Conservation (phyloP, 257 asterid genomes). For the Solanum sitiens region DNA sequence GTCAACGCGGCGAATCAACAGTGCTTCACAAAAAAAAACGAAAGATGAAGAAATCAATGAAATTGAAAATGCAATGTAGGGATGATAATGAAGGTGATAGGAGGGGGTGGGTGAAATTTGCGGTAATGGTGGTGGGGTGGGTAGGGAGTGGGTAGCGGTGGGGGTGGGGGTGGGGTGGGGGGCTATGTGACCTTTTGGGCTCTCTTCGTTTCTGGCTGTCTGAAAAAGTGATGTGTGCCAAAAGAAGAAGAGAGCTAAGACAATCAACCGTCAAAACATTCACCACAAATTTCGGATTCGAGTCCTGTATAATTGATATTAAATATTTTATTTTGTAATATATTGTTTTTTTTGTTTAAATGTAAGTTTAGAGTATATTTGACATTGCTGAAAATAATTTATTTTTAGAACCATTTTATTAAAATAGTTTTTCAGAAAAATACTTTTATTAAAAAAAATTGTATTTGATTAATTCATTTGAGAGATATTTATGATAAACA, state of each 20-base stretch:
- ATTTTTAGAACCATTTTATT: no score
- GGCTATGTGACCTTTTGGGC: neutral
- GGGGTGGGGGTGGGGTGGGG: neutral
- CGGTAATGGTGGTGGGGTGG: neutral
- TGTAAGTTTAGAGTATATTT: no score
- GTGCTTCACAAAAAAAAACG: neutral
- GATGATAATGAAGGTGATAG: neutral
- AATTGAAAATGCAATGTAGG: neutral
- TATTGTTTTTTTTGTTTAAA: rapidly evolving
- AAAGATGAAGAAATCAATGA: neutral
- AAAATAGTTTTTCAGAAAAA: no score
- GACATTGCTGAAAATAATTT: no score
- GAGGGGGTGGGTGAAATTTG: neutral
- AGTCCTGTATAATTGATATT: no score
- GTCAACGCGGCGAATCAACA: neutral
- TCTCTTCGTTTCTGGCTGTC: neutral
- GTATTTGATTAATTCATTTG: no score
- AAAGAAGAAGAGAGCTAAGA: neutral
- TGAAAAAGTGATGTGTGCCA: neutral
- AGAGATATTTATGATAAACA: no score
- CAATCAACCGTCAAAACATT: no score
- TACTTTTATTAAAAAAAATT: no score
- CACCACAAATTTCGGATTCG: no score
- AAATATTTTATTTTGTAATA: no score
- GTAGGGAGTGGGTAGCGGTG: no score